phyloP scores from a whole-genome alignment of 129 eudicot species.

The Centella asiatica region DNA sequence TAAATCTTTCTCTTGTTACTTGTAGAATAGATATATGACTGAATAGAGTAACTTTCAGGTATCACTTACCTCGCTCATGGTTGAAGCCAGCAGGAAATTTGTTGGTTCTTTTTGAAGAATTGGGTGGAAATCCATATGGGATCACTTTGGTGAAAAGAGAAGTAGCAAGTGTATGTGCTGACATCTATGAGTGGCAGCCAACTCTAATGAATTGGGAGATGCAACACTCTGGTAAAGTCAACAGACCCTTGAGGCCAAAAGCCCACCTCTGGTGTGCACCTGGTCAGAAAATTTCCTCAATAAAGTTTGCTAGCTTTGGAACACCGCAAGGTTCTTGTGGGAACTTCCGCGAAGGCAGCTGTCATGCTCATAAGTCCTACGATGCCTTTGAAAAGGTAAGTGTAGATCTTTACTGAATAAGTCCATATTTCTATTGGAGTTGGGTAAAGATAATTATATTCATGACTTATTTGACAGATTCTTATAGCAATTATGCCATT shows the following conservation, averaged over 20 bases:
- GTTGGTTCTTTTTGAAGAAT: conserved; percentile 30
- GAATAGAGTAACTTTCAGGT: conserved; percentile 15
- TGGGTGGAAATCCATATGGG: conserved; percentile 26
- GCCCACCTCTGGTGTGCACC: conserved; percentile 80
- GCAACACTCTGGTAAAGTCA: conserved; percentile 24
- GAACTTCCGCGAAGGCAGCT: conserved; percentile 62
- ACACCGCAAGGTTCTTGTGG: conserved; percentile 90
- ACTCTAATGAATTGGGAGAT: conserved; percentile 14
- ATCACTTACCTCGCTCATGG: conserved; percentile 36
- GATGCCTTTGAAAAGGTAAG: conserved; percentile 85
- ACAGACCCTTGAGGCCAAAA: conserved; percentile 75
- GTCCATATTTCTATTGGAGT: not conserved
- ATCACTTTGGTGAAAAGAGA: conserved; percentile 21
- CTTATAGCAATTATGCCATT: too few species aligned
- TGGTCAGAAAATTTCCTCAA: conserved; percentile 81
- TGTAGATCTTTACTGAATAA: not conserved
- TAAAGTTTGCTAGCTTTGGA: conserved; percentile 96
- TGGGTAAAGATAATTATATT: not conserved
- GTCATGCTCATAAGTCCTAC: conserved; percentile 89
- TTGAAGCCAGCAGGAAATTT: conserved; percentile 22
- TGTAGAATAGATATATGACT: not conserved
- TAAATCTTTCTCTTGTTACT: not conserved
- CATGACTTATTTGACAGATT: too few species aligned
- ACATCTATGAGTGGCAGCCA: conserved; percentile 25
- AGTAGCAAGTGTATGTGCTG: conserved; percentile 19